Evolutionary conservation across 2,329 filamentous ascomycete genomes (phyloP).

Genomic region (Phaeosphaeria sp.): DNA sequence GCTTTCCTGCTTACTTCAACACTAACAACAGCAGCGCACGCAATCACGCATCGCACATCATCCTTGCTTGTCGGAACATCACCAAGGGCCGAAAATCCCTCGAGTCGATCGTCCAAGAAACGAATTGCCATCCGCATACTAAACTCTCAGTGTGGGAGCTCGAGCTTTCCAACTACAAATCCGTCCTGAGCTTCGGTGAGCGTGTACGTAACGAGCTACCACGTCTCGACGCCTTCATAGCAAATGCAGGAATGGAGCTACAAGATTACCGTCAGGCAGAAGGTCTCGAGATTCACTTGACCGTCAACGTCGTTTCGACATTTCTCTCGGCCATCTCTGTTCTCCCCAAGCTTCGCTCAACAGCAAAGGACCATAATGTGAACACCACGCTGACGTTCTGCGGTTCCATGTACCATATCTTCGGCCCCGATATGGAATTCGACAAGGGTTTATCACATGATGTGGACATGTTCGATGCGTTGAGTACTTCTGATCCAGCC

Average conservation of each 20-base stretch:
- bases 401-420: constrained; percentile 12
- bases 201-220: constrained; percentile 25
- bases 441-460: background rate
- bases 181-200: constrained; percentile 23
- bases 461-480: constrained; percentile 5
- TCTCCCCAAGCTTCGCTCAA: constrained; percentile 37
- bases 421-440: background rate
- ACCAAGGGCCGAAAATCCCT: constrained; percentile 39
- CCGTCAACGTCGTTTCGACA: constrained; percentile 61
- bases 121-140: constrained; percentile 2
- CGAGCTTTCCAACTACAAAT: constrained; percentile 27
- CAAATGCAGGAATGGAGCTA: constrained; percentile 43
- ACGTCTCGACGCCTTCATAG: constrained; percentile 37
- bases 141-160: constrained; percentile 35
- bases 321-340: constrained; percentile 58
- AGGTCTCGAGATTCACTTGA: constrained; percentile 51
- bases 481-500: constrained; percentile 18
- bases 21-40: constrained; percentile 17
- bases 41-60: constrained; percentile 27
- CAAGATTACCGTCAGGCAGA: constrained; percentile 23
- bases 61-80: constrained; percentile 40
- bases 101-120: constrained; percentile 24
- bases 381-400: constrained; percentile 21
- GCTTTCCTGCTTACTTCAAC: background rate
- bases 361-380: constrained; percentile 15